Evolutionary conservation across 208 protist species (phyloP).

Genomic region (Leishmania amazonensis): DNA sequence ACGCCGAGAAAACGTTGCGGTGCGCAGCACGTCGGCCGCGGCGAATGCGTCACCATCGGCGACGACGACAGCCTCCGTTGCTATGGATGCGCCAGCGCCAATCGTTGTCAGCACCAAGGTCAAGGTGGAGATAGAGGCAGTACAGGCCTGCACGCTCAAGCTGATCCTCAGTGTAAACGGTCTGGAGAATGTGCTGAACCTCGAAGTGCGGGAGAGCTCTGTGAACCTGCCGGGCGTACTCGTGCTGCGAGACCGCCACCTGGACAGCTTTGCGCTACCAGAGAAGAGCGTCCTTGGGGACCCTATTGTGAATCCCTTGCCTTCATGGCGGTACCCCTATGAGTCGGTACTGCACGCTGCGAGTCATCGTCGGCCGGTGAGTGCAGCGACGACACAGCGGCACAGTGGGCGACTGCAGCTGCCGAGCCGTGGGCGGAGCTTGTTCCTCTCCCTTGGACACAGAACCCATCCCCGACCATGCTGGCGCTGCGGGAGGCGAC

Average conservation of each 20-base stretch:
- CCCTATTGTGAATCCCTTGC: constrained; percentile 32
- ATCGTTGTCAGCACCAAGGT: constrained; percentile 22
- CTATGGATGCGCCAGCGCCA: background rate
- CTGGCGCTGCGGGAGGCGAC: constrained; percentile 51
- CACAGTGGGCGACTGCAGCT: background rate
- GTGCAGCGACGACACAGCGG: background rate
- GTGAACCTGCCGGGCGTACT: constrained; percentile 68
- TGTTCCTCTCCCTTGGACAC: constrained; percentile 69
- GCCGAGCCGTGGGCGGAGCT: constrained; percentile 23
- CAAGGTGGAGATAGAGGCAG: constrained; percentile 41
- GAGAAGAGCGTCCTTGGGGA: constrained; percentile 34
- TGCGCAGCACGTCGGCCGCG: constrained; percentile 8
- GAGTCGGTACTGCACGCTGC: constrained; percentile 11
- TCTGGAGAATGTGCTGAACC: constrained; percentile 46
- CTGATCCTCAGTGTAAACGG: constrained; percentile 51
- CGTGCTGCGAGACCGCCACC: constrained; percentile 60
- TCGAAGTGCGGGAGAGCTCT: constrained; percentile 51
- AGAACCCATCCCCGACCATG: constrained; percentile 63
- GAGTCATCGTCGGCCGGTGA: background rate
- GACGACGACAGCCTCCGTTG: background rate
- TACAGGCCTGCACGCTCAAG: constrained; percentile 36
- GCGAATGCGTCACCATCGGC: background rate
- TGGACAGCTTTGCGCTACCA: constrained; percentile 44
- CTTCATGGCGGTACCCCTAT: constrained; percentile 19
- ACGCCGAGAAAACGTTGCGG: constrained; percentile 13